These are phyloP conservation scores for Cubamyces lactineus DNA, from an alignment of 768 basidiomycete genomes.

Conservation along the genomic window DNA sequence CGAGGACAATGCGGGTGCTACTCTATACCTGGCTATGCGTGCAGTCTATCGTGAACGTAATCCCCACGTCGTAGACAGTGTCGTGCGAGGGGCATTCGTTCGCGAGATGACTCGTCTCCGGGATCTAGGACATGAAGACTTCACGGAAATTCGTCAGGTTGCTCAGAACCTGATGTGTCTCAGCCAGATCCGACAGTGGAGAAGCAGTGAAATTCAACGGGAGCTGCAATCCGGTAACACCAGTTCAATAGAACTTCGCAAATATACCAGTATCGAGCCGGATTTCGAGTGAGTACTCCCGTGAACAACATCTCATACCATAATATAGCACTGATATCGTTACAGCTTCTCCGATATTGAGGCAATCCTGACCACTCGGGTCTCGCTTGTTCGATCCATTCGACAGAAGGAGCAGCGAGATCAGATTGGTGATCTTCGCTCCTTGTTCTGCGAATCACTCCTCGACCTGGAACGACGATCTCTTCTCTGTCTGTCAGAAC, in stretches of 20 bases:
- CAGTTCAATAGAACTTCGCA: slow-evolving; percentile 41
- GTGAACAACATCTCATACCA: background rate
- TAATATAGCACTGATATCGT: background rate
- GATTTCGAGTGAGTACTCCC: slow-evolving; percentile 64
- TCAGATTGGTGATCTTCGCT: slow-evolving; percentile 71
- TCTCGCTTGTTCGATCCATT: slow-evolving; percentile 77
- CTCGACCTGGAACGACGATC: slow-evolving; percentile 67
- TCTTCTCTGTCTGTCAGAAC: slow-evolving; percentile 69
- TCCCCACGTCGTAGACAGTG: slow-evolving; percentile 46
- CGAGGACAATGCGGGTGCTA: slow-evolving; percentile 50
- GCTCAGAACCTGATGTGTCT: slow-evolving; percentile 80
- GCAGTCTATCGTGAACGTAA: slow-evolving; percentile 83
- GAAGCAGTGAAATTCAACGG: slow-evolving; percentile 39
- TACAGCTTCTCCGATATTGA: slow-evolving; percentile 77
- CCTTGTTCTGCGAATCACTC: slow-evolving; percentile 55
- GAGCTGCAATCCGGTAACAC: slow-evolving; percentile 39
- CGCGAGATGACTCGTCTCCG: slow-evolving; percentile 69
- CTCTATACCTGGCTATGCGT: slow-evolving; percentile 79
- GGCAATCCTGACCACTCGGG: slow-evolving; percentile 76
- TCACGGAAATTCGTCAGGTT: slow-evolving; percentile 72
- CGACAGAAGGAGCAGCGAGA: slow-evolving; percentile 71
- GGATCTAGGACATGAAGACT: slow-evolving; percentile 73
- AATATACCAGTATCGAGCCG: slow-evolving; percentile 51
- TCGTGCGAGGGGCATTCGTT: slow-evolving; percentile 53
- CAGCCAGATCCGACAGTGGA: slow-evolving; percentile 74